Evolutionary conservation across 352 stramenopile species (phyloP), one percentile per base, ranked within the genome.

Genomic region (Thraustochytrium striatum): DNA sequence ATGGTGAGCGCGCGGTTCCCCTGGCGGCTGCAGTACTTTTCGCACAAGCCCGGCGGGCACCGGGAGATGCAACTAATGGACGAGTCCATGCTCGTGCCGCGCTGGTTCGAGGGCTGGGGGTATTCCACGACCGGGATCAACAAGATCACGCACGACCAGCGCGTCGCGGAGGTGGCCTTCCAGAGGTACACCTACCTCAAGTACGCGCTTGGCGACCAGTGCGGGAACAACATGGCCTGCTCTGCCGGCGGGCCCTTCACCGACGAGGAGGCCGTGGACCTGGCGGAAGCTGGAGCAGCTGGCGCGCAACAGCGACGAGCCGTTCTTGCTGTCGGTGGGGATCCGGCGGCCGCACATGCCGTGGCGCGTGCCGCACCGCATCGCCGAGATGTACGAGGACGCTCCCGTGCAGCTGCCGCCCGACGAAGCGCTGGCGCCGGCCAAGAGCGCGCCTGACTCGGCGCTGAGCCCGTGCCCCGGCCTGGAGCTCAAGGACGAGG

Each of bases 311-410:
- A n/a, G 9, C n/a, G n/a, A n/a, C n/a, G n/a, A n/a, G 53, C 70
- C 70, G 19, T 80, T n/a, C 9, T 80, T 80, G 2, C 2, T 80
- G 38, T 52, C 70, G 9, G 55, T 80, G 8, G 70, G 70, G n/a
- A 58, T 80, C 19, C 55, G 68, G 1, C 28, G 36, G 61, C 70
- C 70, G 9, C 70, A 80, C 36, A 19, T 80, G 0, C 70, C 70
- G 9, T 80, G 41, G 53, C 39, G 70, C 21, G 36, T 80, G 35
- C 70, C 70, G 28, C n/a, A n/a, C n/a, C n/a, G n/a, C n/a, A n/a
- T n/a, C n/a, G n/a, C n/a, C n/a, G n/a, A n/a, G n/a, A n/a, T n/a
- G n/a, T n/a, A n/a, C n/a, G n/a, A n/a, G n/a, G n/a, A n/a, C n/a
- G n/a, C n/a, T n/a, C n/a, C n/a, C n/a, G n/a, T n/a, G n/a, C 38